phyloP scores from a whole-genome alignment of 2,329 filamentous ascomycete species.

The Ustulina deusta region DNA sequence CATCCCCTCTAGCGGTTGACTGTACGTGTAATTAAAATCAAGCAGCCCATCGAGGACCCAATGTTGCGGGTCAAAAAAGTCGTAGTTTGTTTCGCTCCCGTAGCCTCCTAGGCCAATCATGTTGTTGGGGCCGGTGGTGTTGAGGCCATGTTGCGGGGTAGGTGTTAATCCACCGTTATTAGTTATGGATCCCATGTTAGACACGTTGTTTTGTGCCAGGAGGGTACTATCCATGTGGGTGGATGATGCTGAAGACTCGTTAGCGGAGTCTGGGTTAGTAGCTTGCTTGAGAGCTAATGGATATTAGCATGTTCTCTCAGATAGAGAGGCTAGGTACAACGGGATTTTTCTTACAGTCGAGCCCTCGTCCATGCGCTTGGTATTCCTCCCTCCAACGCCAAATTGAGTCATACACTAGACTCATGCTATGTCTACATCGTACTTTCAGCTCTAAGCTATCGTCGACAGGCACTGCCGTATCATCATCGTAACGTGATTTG shows the following conservation, averaged over 20 bases:
- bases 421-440: constrained; percentile 87
- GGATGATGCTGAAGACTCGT: constrained; percentile 77
- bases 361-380: constrained; percentile 76
- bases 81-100: constrained; percentile 75
- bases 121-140: constrained; percentile 58
- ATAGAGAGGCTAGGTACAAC: constrained; percentile 45
- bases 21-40: constrained; percentile 79
- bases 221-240: constrained; percentile 73
- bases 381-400: constrained; percentile 89
- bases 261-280: constrained; percentile 83
- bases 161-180: constrained; percentile 67
- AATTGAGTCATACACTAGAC: constrained; percentile 84
- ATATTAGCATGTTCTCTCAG: constrained; percentile 52
- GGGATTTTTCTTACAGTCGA: constrained; percentile 71
- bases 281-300: constrained; percentile 81
- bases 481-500: constrained; percentile 62
- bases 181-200: constrained; percentile 62
- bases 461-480: constrained; percentile 67
- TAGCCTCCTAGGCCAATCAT: constrained; percentile 68
- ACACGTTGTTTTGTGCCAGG: constrained; percentile 61
- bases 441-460: constrained; percentile 83
- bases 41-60: constrained; percentile 92
- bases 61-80: constrained; percentile 91
- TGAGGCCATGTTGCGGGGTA: constrained; percentile 59
- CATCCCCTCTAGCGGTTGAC: constrained; percentile 64